Percentiles rank a stretch among this genome's conserved stretches.
Evolutionary conservation across 2,329 filamentous ascomycete species (phyloP).

Genomic region (Davidsoniella eucalypti): DNA sequence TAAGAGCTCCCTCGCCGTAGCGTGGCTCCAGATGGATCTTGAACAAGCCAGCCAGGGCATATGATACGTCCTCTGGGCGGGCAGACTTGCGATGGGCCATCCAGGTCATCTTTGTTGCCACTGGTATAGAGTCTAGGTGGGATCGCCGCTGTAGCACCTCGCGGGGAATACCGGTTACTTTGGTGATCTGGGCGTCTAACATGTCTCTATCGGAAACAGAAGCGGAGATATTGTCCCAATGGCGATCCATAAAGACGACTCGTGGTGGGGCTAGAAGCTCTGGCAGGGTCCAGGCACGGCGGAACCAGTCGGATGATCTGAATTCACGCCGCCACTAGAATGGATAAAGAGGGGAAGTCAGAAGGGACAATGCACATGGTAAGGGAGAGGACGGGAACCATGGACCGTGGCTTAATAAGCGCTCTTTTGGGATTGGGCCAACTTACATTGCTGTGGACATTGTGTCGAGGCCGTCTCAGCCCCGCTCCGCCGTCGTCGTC

Average conservation of each 20-base stretch:
- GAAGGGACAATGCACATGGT: not conserved
- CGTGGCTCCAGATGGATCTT: conserved; percentile 20
- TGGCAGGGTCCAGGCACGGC: conserved; percentile 13
- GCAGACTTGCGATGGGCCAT: conserved; percentile 17
- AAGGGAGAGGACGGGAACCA: not conserved
- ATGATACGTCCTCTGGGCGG: conserved; percentile 18
- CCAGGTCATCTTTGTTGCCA: conserved; percentile 20
- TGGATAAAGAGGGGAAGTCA: not conserved
- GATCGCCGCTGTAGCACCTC: not conserved
- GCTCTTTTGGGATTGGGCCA: not conserved
- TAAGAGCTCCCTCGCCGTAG: conserved; percentile 19
- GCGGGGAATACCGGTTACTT: conserved; percentile 4
- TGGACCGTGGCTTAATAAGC: not conserved
- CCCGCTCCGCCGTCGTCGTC: conserved; percentile 10
- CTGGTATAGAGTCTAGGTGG: not conserved
- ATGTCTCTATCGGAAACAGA: not conserved
- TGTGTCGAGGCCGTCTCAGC: conserved; percentile 1
- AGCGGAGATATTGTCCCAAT: conserved; percentile 11
- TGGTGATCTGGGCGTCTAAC: conserved; percentile 1
- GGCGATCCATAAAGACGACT: conserved; percentile 7
- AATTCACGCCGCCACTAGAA: conserved; percentile 11
- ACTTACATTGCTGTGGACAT: conserved; percentile 5
- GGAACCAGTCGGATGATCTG: conserved; percentile 13
- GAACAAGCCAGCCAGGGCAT: conserved; percentile 21
- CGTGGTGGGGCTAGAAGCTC: conserved; percentile 12